Conservation (phyloP, 805 yeast genomes). For the Zygotorulaspora florentina region DNA sequence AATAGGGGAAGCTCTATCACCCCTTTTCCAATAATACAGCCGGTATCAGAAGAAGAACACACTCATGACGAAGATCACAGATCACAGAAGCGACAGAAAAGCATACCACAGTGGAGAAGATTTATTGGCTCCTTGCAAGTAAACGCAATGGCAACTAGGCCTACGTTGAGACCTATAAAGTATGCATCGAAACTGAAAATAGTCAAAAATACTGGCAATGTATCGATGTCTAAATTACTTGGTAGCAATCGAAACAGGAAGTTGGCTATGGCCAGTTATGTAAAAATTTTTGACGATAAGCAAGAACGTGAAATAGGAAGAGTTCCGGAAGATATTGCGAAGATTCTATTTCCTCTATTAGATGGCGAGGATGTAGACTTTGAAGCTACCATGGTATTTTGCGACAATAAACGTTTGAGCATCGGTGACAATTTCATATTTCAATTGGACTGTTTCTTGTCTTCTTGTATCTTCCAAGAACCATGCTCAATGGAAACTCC, state of each 20-base stretch:
- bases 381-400: conserved; percentile 53
- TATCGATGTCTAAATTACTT: conserved; percentile 18
- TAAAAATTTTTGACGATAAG: conserved; percentile 32
- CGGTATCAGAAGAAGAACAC: neutral
- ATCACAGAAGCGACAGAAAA: conserved; percentile 14
- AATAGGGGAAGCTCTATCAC: neutral
- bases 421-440: conserved; percentile 75
- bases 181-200: conserved; percentile 44
- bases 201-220: conserved; percentile 33
- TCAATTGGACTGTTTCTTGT: conserved; percentile 63
- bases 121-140: conserved; percentile 59
- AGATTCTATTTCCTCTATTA: conserved; percentile 56
- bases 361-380: conserved; percentile 52
- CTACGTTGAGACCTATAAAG: conserved; percentile 43
- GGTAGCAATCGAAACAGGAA: conserved; percentile 24
- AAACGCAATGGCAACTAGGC: conserved; percentile 70
- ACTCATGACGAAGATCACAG: neutral
- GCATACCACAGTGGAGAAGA: conserved; percentile 35
- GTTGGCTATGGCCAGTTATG: conserved; percentile 31
- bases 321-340: conserved; percentile 64
- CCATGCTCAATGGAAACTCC: conserved; percentile 3
- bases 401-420: conserved; percentile 50
- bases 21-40: neutral
- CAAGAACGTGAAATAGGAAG: conserved; percentile 65
- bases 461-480: conserved; percentile 31